Percentiles rank a stretch among this genome's conserved stretches.
These are phyloP conservation scores for Eutreptiella sp. DNA, from an alignment of 208 protist genomes.

Conservation along the genomic window DNA sequence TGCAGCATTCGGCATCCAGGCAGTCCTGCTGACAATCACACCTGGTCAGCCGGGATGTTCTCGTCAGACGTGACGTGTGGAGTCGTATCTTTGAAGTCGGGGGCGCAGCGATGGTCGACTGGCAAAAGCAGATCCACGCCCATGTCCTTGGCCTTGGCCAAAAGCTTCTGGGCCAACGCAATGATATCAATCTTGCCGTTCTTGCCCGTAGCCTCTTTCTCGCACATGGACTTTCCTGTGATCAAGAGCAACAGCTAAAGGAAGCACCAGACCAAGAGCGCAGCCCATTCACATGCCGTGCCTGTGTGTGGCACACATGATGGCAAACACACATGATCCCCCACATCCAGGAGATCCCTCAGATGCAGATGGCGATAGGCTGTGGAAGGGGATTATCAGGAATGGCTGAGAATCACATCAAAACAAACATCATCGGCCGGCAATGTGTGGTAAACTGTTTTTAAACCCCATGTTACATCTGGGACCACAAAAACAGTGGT, in stretches of 20 bases:
- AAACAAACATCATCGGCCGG: too few species aligned
- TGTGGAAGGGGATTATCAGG: too few species aligned
- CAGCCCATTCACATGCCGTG: too few species aligned
- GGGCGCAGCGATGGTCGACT: slow-evolving; percentile 68
- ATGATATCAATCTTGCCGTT: slow-evolving; percentile 1
- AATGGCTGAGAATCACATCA: too few species aligned
- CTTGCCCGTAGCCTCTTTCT: not conserved
- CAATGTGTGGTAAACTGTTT: too few species aligned
- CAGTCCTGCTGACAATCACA: not conserved
- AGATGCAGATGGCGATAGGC: too few species aligned
- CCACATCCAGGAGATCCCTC: too few species aligned
- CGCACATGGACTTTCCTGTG: slow-evolving; percentile 2
- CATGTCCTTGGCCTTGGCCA: slow-evolving; percentile 70
- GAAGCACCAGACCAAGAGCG: too few species aligned
- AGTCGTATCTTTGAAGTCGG: slow-evolving; percentile 48
- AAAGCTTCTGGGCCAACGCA: slow-evolving; percentile 38
- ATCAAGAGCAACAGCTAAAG: not conserved
- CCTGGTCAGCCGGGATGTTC: slow-evolving; percentile 12
- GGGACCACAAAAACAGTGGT: too few species aligned
- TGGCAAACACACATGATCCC: too few species aligned
- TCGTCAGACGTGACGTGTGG: slow-evolving; percentile 1
- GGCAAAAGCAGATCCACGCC: slow-evolving; percentile 80
- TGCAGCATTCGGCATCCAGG: not conserved
- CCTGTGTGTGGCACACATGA: too few species aligned
- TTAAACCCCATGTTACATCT: too few species aligned